These are phyloP conservation scores for Ceratocystis harringtonii DNA, from an alignment of 2,329 filamentous ascomycete genomes.

Conservation along the genomic window DNA sequence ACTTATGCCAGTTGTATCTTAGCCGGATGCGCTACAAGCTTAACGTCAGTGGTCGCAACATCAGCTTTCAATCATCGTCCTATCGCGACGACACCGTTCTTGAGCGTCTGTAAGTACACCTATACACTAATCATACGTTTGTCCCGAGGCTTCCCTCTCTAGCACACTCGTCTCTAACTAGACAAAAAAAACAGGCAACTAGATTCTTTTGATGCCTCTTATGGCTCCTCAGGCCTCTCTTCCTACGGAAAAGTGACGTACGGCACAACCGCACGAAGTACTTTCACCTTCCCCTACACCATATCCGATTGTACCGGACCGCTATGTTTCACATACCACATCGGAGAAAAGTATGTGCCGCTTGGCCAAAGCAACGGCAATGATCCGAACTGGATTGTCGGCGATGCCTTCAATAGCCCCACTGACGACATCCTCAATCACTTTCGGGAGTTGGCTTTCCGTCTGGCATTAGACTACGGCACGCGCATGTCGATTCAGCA, in stretches of 20 bases:
- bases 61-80: not conserved
- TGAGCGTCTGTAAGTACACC: not conserved
- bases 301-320: not conserved
- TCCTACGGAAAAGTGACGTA: not conserved
- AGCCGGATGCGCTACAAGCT: not conserved
- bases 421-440: not conserved
- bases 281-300: not conserved
- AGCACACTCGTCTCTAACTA: not conserved
- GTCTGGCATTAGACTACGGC: not conserved
- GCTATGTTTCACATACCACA: not conserved
- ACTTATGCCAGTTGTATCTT: not conserved
- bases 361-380: not conserved
- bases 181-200: not conserved
- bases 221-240: not conserved
- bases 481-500: not conserved
- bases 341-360: not conserved
- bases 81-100: not conserved
- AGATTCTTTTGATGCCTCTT: not conserved
- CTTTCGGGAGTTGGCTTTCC: not conserved
- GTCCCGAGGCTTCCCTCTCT: not conserved
- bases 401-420: not conserved
- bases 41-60: not conserved
- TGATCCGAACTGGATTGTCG: not conserved
- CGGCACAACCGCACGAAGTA: not conserved
- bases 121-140: not conserved